Evolutionary conservation across 2,329 filamentous ascomycete genomes (phyloP).

Genomic region (Colletotrichum sp.): DNA sequence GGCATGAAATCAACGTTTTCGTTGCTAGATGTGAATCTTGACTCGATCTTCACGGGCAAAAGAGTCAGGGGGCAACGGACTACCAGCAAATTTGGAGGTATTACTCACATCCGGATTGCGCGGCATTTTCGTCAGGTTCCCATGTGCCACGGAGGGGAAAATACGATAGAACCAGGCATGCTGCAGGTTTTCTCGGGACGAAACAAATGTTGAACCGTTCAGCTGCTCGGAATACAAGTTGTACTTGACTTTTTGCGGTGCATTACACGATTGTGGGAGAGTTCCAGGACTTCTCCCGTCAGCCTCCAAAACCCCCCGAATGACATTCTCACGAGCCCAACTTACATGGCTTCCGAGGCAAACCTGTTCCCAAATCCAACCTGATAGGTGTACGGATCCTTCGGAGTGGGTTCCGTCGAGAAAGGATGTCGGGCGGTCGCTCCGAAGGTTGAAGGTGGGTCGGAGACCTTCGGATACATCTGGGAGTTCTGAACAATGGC

Average conservation of each 20-base stretch:
- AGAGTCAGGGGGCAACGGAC: not conserved
- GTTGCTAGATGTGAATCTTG: conserved; percentile 44
- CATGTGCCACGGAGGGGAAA: conserved; percentile 30
- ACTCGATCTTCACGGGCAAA: conserved; percentile 22
- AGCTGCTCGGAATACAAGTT: conserved; percentile 53
- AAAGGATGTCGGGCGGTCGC: conserved; percentile 21
- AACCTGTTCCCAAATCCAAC: conserved; percentile 27
- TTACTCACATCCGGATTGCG: conserved; percentile 15
- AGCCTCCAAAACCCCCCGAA: not conserved
- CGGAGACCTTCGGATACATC: not conserved
- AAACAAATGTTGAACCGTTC: conserved; percentile 43
- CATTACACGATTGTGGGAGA: conserved; percentile 33
- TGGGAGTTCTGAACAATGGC: conserved; percentile 3
- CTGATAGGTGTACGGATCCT: conserved; percentile 26
- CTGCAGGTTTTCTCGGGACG: conserved; percentile 17
- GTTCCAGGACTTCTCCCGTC: conserved; percentile 12
- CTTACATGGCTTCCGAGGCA: conserved; percentile 26
- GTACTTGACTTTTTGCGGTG: conserved; percentile 46
- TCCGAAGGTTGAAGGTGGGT: not conserved
- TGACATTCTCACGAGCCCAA: not conserved
- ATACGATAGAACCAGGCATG: conserved; percentile 36
- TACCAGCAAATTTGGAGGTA: not conserved
- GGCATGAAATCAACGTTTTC: conserved; percentile 41
- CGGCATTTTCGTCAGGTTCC: conserved; percentile 5
- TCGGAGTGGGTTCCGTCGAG: conserved; percentile 3